These are phyloP conservation scores for Madurella fahalii DNA, from an alignment of 2,329 filamentous ascomycete genomes.

Conservation along the genomic window DNA sequence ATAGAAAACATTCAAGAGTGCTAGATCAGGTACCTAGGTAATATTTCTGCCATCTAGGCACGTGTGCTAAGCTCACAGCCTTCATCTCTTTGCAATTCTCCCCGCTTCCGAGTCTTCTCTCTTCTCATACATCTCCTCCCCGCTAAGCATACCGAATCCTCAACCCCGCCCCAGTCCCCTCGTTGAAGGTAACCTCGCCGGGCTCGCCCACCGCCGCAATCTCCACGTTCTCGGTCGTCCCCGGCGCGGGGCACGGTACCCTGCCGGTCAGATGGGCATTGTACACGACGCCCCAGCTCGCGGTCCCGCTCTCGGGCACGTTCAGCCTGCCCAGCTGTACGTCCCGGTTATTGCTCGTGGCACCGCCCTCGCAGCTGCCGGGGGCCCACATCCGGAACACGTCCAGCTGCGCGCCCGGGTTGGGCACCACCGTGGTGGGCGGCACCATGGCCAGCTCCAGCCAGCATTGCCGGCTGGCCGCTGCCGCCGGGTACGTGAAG, in stretches of 20 bases:
- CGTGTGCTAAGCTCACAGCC: too few species aligned
- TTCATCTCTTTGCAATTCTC: too few species aligned
- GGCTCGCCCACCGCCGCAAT: constrained; percentile 10
- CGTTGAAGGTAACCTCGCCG: constrained; percentile 2
- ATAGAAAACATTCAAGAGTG: too few species aligned
- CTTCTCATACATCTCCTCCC: too few species aligned
- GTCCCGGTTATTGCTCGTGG: constrained; percentile 10
- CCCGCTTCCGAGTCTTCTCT: too few species aligned
- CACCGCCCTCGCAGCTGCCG: not conserved
- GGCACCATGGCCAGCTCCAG: constrained; percentile 9
- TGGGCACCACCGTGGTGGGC: not conserved
- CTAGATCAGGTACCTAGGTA: too few species aligned
- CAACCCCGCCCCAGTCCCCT: constrained; percentile 8
- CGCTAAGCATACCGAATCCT: constrained; percentile 9
- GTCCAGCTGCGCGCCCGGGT: constrained; percentile 7
- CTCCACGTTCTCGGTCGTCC: constrained; percentile 12
- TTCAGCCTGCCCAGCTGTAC: constrained; percentile 11
- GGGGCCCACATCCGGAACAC: constrained; percentile 12
- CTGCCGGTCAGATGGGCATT: constrained; percentile 5
- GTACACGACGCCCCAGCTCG: constrained; percentile 8
- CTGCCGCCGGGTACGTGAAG: constrained; percentile 9
- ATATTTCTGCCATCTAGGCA: too few species aligned
- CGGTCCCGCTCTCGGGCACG: not conserved
- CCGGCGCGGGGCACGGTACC: constrained; percentile 8
- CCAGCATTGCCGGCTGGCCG: constrained; percentile 10